Percentiles rank a stretch among this genome's conserved stretches.
Evolutionary conservation across 2,329 filamentous ascomycete species (phyloP).

Genomic region (Colletotrichum karsti): DNA sequence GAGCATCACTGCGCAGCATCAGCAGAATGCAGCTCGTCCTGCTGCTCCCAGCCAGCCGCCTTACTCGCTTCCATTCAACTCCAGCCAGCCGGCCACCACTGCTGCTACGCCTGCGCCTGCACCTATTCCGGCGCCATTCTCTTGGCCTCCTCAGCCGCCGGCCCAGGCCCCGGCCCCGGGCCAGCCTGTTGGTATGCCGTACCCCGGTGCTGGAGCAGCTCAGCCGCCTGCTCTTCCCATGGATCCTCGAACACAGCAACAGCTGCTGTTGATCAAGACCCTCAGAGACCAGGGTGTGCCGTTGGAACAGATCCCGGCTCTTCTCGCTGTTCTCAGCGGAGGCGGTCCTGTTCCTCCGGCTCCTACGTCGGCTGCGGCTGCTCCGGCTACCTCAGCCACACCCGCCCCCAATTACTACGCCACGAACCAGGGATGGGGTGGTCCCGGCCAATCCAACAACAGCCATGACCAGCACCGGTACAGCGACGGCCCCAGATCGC

Average conservation of each 20-base stretch:
- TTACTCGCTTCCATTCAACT: slow-evolving; percentile 34
- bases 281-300: slow-evolving; percentile 79
- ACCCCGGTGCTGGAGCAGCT: slow-evolving; percentile 39
- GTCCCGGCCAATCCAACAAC: slow-evolving; percentile 45
- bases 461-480: slow-evolving; percentile 65
- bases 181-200: slow-evolving; percentile 20
- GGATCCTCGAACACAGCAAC: slow-evolving; percentile 66
- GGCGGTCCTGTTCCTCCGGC: slow-evolving; percentile 26
- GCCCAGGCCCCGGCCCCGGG: slow-evolving; percentile 34
- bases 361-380: slow-evolving; percentile 41
- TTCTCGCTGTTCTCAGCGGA: slow-evolving; percentile 61
- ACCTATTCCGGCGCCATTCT: slow-evolving; percentile 46
- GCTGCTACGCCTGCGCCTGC: slow-evolving; percentile 37
- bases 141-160: slow-evolving; percentile 41
- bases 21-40: not conserved
- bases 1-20: slow-evolving; percentile 3
- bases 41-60: not conserved
- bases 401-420: slow-evolving; percentile 2
- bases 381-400: slow-evolving; percentile 51
- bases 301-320: slow-evolving; percentile 76
- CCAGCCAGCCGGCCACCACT: slow-evolving; percentile 68
- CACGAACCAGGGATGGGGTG: slow-evolving; percentile 36
- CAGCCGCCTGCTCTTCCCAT: slow-evolving; percentile 48
- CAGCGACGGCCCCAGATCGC: slow-evolving; percentile 69
- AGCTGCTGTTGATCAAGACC: slow-evolving; percentile 78